Evolutionary conservation across 257 asterid species (phyloP).

Genomic region (Penstemon barbatus): DNA sequence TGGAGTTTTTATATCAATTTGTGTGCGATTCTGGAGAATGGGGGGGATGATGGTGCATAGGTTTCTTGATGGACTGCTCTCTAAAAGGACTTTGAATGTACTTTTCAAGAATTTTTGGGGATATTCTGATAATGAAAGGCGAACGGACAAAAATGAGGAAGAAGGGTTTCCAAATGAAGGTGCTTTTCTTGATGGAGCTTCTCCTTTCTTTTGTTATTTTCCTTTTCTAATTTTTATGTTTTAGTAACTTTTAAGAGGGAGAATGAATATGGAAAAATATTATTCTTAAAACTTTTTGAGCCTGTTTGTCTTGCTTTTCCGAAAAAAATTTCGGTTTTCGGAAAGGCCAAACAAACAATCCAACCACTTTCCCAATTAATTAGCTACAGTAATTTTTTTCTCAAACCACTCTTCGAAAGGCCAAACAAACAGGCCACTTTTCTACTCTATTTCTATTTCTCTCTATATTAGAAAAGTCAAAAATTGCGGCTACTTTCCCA

Average conservation of each 20-base stretch:
- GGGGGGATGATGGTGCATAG: slow-evolving; percentile 14
- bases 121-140: slow-evolving; percentile 23
- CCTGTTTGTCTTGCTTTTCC: no score
- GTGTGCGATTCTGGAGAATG: slow-evolving; percentile 29
- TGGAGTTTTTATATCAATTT: slow-evolving; percentile 30
- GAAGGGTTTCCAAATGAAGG: slow-evolving; percentile 38
- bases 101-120: slow-evolving; percentile 21
- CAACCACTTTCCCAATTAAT: no score
- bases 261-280: neutral
- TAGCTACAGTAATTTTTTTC: no score
- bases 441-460: no score
- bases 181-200: slow-evolving; percentile 42
- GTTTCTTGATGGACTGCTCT: slow-evolving; percentile 16
- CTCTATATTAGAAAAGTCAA: no score
- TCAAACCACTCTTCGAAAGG: no score
- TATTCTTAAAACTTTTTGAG: no score
- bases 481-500: no score
- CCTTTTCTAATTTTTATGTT: neutral
- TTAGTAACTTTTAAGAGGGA: neutral
- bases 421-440: no score
- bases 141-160: slow-evolving; percentile 32
- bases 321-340: no score
- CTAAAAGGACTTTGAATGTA: neutral
- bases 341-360: no score
- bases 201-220: neutral